phyloP scores from a whole-genome alignment of 106 monocot species.

The Dioscorea alata region DNA sequence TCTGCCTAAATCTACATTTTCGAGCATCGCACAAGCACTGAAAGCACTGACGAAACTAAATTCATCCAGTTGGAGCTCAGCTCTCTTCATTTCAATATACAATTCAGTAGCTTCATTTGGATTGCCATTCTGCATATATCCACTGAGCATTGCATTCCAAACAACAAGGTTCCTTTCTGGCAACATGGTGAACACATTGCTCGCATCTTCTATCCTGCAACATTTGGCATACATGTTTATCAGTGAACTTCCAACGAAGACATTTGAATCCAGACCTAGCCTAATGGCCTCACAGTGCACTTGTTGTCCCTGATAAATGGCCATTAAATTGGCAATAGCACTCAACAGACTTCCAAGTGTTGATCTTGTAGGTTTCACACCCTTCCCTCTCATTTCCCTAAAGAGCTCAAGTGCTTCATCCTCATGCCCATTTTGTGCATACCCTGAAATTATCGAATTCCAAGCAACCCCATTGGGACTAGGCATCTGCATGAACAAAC shows the following conservation, averaged over 20 bases:
- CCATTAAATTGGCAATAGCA: slow-evolving; percentile 43
- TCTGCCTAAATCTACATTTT: slow-evolving; percentile 30
- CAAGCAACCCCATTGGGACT: slow-evolving; percentile 40
- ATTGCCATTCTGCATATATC: slow-evolving; percentile 32
- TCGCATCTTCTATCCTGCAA: slow-evolving; percentile 30
- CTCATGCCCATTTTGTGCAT: slow-evolving; percentile 47
- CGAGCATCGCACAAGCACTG: slow-evolving; percentile 39
- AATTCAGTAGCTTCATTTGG: slow-evolving; percentile 21
- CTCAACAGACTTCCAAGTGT: slow-evolving; percentile 68
- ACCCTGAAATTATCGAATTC: slow-evolving; percentile 57
- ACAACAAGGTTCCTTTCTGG: slow-evolving; percentile 47
- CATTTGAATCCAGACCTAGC: slow-evolving; percentile 61
- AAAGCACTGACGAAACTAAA: slow-evolving; percentile 50
- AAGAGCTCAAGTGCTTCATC: slow-evolving; percentile 43
- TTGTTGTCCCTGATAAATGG: slow-evolving; percentile 28
- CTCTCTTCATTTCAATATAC: slow-evolving; percentile 40
- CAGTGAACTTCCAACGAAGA: slow-evolving; percentile 65
- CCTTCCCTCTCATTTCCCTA: slow-evolving; percentile 40
- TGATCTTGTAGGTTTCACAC: slow-evolving; percentile 53
- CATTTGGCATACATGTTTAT: slow-evolving; percentile 69
- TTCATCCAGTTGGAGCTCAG: slow-evolving; percentile 30
- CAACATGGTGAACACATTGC: slow-evolving; percentile 31
- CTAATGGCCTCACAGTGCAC: slow-evolving; percentile 46
- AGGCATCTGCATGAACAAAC: slow-evolving; percentile 30
- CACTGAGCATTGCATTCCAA: slow-evolving; percentile 73